A percentile compares a stretch with the other conserved stretches of the same genome.
Evolutionary conservation across 192 early-diverging fungal species (phyloP).

Genomic region (Gaertneriomyces sp.): DNA sequence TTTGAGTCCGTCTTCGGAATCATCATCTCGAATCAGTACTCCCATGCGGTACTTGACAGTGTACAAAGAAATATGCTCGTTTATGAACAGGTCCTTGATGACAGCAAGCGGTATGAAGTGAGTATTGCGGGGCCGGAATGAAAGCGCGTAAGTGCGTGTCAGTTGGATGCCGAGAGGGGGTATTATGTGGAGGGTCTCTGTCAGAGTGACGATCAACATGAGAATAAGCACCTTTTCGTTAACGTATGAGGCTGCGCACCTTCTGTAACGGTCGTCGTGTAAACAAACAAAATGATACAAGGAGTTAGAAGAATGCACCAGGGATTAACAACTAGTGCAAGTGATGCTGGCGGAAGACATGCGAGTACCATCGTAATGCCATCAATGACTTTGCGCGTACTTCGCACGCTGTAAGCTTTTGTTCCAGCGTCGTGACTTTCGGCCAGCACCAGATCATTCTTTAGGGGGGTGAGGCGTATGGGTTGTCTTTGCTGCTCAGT

Average conservation of each 20-base stretch:
- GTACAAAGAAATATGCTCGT: slow-evolving; percentile 72
- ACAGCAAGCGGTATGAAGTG: slow-evolving; percentile 63
- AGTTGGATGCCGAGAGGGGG: slow-evolving; percentile 68
- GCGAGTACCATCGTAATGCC: background rate
- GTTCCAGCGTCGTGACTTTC: background rate
- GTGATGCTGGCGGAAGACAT: background rate
- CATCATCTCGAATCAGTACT: slow-evolving; percentile 58
- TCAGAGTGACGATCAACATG: background rate
- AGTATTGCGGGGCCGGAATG: slow-evolving; percentile 36
- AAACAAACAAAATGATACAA: background rate
- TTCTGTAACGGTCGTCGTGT: background rate
- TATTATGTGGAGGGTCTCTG: slow-evolving; percentile 66
- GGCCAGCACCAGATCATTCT: background rate
- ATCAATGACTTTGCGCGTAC: background rate
- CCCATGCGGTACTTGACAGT: slow-evolving; percentile 71
- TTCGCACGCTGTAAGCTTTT: background rate
- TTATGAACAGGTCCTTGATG: slow-evolving; percentile 68
- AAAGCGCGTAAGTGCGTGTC: slow-evolving; percentile 48
- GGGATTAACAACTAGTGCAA: background rate
- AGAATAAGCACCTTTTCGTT: background rate
- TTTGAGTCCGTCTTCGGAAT: slow-evolving; percentile 1
- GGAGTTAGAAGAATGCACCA: background rate
- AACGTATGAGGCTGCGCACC: background rate
- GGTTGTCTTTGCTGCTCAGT: background rate
- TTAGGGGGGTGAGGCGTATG: background rate